Percentiles rank a stretch among this genome's conserved stretches.
Conservation (phyloP, 805 yeast genomes). For the Metschnikowia continentalis region DNA sequence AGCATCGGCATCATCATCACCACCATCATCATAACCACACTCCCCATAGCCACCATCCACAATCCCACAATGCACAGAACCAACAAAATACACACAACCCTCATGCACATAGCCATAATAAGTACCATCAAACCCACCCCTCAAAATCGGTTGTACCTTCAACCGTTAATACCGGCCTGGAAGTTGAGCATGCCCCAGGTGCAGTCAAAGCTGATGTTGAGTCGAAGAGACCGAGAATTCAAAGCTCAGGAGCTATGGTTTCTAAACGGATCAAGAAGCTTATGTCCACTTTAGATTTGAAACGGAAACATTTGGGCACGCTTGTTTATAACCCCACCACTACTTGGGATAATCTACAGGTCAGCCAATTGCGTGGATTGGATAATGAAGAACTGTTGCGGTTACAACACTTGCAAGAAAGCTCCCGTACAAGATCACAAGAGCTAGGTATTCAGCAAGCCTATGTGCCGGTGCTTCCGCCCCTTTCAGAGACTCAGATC, state of each 20-base stretch:
- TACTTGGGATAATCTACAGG: conserved; percentile 41
- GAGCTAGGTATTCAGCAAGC: neutral
- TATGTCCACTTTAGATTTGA: conserved; percentile 24
- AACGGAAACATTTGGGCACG: conserved; percentile 26
- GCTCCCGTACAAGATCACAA: conserved; percentile 7
- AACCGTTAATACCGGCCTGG: neutral
- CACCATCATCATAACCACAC: neutral
- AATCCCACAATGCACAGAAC: conserved; percentile 11
- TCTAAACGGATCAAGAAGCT: conserved; percentile 16
- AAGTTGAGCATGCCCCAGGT: neutral
- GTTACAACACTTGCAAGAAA: conserved; percentile 22
- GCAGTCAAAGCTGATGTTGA: neutral
- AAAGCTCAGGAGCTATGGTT: conserved; percentile 14
- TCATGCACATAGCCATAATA: conserved; percentile 10
- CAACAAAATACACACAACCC: conserved; percentile 7
- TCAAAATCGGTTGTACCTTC: conserved; percentile 8
- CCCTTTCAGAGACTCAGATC: conserved; percentile 36
- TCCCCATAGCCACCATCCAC: conserved; percentile 4
- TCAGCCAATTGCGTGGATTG: conserved; percentile 19
- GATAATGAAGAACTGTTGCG: conserved; percentile 26
- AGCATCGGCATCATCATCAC: conserved; percentile 6
- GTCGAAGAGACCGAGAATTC: neutral
- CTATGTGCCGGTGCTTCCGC: conserved; percentile 38
- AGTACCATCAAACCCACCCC: conserved; percentile 1
- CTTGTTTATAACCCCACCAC: conserved; percentile 53